Conservation (phyloP, 345 rosid species). For the Syzygium aromaticum region DNA sequence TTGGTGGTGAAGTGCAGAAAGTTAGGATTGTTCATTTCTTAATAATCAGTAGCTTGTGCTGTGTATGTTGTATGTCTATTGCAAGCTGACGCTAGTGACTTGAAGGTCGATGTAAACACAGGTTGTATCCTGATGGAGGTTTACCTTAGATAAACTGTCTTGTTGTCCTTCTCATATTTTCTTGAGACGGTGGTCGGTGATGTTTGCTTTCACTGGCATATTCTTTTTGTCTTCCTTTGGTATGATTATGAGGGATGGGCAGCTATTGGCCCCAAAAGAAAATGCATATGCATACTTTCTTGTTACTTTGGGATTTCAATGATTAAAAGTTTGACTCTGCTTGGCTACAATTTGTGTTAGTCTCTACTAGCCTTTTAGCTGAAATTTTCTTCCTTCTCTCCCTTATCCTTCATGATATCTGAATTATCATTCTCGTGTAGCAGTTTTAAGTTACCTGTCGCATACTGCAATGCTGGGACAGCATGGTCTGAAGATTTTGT, state of each 20-base stretch:
- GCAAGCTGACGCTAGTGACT: not conserved
- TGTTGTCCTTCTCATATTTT: not conserved
- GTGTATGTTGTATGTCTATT: not conserved
- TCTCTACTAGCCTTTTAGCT: not conserved
- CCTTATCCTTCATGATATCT: not conserved
- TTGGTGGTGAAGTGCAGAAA: not conserved
- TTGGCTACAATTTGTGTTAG: not conserved
- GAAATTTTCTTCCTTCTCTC: not conserved
- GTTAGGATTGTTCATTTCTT: not conserved
- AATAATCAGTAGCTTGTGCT: not conserved
- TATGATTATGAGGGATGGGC: not conserved
- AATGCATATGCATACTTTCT: not conserved
- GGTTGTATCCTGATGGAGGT: not conserved
- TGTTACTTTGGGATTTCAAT: not conserved
- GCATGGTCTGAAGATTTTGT: constrained; percentile 47
- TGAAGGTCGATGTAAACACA: not conserved
- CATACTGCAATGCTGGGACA: constrained; percentile 80
- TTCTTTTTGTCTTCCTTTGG: not conserved
- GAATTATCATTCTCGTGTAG: constrained; percentile 18
- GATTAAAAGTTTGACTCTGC: not conserved
- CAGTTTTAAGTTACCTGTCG: constrained; percentile 45
- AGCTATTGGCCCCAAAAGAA: not conserved
- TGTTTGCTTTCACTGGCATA: not conserved
- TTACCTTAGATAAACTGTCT: not conserved
- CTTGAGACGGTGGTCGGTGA: not conserved